Conservation (phyloP, 75 land plant genomes). For the Sequoia sempervirens region DNA sequence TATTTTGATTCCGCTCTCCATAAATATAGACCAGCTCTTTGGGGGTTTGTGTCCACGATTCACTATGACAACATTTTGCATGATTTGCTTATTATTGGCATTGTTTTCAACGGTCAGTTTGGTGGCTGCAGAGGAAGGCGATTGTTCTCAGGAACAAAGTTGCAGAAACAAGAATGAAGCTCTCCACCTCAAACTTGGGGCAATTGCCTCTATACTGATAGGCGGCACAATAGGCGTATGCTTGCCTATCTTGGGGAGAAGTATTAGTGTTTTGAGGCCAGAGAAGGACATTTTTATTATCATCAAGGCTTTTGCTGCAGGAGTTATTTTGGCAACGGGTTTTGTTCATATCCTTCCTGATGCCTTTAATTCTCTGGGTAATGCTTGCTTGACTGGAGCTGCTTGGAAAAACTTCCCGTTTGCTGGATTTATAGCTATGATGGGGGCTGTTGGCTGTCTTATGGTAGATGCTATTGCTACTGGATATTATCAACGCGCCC, state of each 20-base stretch:
- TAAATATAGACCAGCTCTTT: too few species aligned
- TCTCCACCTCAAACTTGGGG: constrained; percentile 16
- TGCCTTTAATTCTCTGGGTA: neutral
- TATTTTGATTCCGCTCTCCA: too few species aligned
- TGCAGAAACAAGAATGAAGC: constrained; percentile 9
- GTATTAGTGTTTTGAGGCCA: constrained; percentile 13
- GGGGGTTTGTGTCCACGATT: too few species aligned
- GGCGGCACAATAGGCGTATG: neutral
- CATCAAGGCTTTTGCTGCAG: too few species aligned
- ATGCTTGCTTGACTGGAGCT: neutral
- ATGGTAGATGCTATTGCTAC: neutral
- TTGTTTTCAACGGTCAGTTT: too few species aligned
- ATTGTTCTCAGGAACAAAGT: constrained; percentile 5
- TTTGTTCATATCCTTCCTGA: neutral
- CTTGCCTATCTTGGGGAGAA: constrained; percentile 33
- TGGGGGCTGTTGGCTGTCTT: neutral
- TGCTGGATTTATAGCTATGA: neutral
- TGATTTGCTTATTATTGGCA: too few species aligned
- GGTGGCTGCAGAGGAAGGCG: neutral
- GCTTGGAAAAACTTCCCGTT: neutral
- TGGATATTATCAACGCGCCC: neutral
- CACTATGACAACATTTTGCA: too few species aligned
- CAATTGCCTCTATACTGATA: constrained; percentile 19
- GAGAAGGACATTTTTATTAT: constrained; percentile 5
- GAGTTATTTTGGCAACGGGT: too few species aligned